These are phyloP conservation scores for Gossypium anomalum DNA, from an alignment of 345 rosid species.

Conservation along the genomic window DNA sequence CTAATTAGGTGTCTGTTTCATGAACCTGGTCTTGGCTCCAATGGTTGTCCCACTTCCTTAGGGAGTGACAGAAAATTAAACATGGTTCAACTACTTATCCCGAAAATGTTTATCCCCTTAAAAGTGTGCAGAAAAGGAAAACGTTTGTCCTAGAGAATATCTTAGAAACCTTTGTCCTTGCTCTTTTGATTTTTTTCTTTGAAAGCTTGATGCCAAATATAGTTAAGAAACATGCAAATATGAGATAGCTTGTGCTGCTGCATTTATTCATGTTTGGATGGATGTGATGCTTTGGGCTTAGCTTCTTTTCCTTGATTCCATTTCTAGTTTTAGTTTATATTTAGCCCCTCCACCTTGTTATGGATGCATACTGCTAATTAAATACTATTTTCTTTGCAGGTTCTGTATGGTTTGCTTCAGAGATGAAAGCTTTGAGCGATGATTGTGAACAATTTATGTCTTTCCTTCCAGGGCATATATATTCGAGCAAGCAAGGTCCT, in stretches of 20 bases:
- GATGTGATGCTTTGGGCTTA: conserved; percentile 4
- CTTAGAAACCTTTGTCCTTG: background rate
- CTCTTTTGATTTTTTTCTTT: background rate
- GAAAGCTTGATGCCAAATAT: background rate
- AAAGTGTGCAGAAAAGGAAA: background rate
- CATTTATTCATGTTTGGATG: conserved; percentile 1
- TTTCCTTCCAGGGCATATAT: conserved; percentile 72
- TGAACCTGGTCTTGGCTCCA: background rate
- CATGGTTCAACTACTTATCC: background rate
- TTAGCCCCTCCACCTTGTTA: background rate
- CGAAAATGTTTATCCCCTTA: background rate
- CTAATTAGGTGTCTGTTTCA: background rate
- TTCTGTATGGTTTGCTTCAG: conserved; percentile 88
- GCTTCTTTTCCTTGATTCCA: conserved; percentile 8
- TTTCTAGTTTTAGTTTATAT: background rate
- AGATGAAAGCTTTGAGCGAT: conserved; percentile 89
- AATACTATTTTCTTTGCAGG: conserved; percentile 36
- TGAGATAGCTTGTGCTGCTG: background rate
- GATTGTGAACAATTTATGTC: conserved; percentile 74
- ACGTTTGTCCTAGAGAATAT: background rate
- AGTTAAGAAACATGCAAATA: background rate
- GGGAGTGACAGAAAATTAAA: background rate
- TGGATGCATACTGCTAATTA: conserved; percentile 1
- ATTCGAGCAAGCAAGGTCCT: conserved; percentile 84
- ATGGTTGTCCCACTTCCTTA: background rate